A percentile compares a stretch with the other conserved stretches of the same genome.
Evolutionary conservation across 2,329 filamentous ascomycete species (phyloP).

Genomic region (Pseudogymnoascus sp.): DNA sequence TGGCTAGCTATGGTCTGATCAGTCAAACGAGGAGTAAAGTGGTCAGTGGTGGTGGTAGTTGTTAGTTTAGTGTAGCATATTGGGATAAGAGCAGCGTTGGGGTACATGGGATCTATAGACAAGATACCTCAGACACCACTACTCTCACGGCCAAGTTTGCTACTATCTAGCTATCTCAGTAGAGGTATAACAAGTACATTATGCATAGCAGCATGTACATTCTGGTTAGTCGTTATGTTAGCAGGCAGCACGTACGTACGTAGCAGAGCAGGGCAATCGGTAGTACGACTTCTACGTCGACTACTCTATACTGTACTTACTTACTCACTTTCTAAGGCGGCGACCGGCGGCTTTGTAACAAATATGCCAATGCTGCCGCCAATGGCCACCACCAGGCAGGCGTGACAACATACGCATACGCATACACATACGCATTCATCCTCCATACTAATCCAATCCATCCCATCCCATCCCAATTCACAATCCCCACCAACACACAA

Average conservation of each 20-base stretch:
- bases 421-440: no score
- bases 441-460: neutral
- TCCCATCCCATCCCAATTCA: neutral
- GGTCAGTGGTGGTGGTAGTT: neutral
- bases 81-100: neutral
- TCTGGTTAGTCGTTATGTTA: neutral
- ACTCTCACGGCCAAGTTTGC: no score
- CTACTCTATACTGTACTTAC: no score
- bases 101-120: neutral
- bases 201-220: neutral
- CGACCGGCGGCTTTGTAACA: neutral
- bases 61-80: neutral
- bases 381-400: neutral
- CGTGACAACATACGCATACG: conserved; percentile 1
- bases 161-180: neutral
- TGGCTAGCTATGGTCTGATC: neutral
- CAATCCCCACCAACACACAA: neutral
- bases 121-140: no score
- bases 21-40: neutral
- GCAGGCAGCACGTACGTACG: no score
- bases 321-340: no score
- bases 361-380: no score
- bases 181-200: neutral
- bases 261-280: neutral
- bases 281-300: neutral